A percentile compares a stretch with the other conserved stretches of the same genome.
Evolutionary conservation across 2,329 filamentous ascomycete species (phyloP).

Genomic region (Monosporascus sp.): DNA sequence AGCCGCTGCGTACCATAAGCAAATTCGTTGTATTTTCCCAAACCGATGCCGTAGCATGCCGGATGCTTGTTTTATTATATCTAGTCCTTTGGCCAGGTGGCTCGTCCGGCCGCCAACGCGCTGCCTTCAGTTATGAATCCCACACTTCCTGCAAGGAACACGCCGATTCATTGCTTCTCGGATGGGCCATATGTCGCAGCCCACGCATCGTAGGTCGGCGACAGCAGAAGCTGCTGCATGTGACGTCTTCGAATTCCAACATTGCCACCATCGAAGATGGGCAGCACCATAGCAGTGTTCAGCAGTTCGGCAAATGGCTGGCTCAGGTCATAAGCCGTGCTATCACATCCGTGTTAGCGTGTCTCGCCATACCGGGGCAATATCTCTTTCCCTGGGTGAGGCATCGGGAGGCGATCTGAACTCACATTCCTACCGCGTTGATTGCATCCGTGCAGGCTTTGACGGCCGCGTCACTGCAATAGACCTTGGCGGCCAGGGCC

Average conservation of each 20-base stretch:
- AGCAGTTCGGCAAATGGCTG: slow-evolving; percentile 39
- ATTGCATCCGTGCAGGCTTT: slow-evolving; percentile 45
- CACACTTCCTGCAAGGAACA: too few species aligned
- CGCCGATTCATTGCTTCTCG: neutral
- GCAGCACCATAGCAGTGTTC: slow-evolving; percentile 40
- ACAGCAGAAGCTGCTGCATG: slow-evolving; percentile 39
- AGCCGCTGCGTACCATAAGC: too few species aligned
- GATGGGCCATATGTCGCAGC: slow-evolving; percentile 24
- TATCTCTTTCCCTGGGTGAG: neutral
- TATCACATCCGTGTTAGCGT: slow-evolving; percentile 11
- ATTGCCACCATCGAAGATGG: slow-evolving; percentile 50
- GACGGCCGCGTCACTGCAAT: slow-evolving; percentile 43
- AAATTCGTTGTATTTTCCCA: too few species aligned
- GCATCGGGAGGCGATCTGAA: neutral
- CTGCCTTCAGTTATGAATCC: too few species aligned
- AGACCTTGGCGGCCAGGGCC: slow-evolving; percentile 46
- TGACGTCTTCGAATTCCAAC: slow-evolving; percentile 45
- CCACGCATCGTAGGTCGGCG: slow-evolving; percentile 42
- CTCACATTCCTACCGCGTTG: slow-evolving; percentile 45
- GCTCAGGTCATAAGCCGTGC: slow-evolving; percentile 34
- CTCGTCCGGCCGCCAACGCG: too few species aligned
- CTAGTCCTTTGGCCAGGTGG: too few species aligned
- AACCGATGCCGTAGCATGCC: too few species aligned
- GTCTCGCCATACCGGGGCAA: neutral
- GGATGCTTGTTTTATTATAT: too few species aligned